Conservation (phyloP, 345 rosid species). For the Capsella bursapastoris region DNA sequence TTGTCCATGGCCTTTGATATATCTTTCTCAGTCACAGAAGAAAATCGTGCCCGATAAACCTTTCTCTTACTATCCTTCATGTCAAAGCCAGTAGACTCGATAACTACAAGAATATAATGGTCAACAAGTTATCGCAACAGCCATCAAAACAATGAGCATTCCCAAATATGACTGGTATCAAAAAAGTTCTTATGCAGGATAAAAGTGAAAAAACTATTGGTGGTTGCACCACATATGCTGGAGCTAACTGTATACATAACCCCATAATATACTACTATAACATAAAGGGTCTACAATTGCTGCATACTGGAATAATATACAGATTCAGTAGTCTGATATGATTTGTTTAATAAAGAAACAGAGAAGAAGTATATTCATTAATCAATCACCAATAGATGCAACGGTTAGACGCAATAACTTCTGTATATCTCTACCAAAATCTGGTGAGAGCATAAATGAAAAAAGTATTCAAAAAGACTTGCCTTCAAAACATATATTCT, state of each 20-base stretch:
- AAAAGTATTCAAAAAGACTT: conserved; percentile 21
- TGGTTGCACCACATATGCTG: conserved; percentile 10
- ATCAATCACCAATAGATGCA: conserved; percentile 7
- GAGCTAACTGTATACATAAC: conserved; percentile 11
- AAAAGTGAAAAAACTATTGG: conserved; percentile 1
- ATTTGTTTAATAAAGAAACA: background rate
- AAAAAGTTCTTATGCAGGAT: background rate
- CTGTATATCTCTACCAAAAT: background rate
- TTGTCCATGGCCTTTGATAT: conserved; percentile 84
- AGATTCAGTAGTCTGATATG: background rate
- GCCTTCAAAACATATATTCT: conserved; percentile 99
- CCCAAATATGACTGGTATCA: conserved; percentile 16
- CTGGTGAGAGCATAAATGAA: conserved; percentile 12
- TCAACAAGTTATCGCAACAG: conserved; percentile 25
- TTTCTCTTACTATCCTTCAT: conserved; percentile 60
- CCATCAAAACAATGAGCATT: conserved; percentile 26
- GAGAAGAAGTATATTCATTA: background rate
- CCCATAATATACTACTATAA: conserved; percentile 15
- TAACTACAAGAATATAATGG: conserved; percentile 56
- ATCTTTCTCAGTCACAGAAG: conserved; percentile 96
- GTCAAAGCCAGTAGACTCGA: conserved; percentile 76
- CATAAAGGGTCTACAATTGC: conserved; percentile 1
- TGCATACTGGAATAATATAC: background rate
- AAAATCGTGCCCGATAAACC: conserved; percentile 84
- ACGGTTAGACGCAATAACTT: background rate